Conservation (phyloP, 345 rosid species). For the Bruguiera parviflora region DNA sequence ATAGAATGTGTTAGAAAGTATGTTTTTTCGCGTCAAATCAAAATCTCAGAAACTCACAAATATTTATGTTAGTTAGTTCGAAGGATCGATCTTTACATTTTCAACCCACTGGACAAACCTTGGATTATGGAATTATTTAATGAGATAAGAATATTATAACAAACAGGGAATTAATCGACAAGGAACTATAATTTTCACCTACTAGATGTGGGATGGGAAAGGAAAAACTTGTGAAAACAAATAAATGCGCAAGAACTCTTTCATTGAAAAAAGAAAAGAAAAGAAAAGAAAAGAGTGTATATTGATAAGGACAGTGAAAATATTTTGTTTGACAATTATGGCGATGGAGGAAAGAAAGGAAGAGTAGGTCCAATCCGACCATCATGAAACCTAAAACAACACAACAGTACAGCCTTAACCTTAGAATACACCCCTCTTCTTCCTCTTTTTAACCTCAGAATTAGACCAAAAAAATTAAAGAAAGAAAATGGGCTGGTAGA, state of each 20-base stretch:
- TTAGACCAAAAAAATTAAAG: no score
- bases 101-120: neutral
- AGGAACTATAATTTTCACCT: no score
- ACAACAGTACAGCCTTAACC: neutral
- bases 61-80: no score
- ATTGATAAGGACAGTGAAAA: constrained; percentile 3
- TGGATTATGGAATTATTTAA: neutral
- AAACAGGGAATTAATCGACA: neutral
- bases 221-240: no score
- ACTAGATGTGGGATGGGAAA: no score
- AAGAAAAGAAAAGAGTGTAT: neutral
- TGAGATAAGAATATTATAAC: constrained; percentile 1
- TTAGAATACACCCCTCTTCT: no score
- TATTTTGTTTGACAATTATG: constrained; percentile 17
- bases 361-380: constrained; percentile 24
- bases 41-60: no score
- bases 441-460: no score
- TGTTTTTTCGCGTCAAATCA: no score
- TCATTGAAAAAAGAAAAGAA: constrained; percentile 9
- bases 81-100: no score
- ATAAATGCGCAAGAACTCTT: neutral
- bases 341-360: constrained; percentile 2
- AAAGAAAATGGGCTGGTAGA: no score
- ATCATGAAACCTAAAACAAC: constrained; percentile 22
- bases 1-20: no score